phyloP scores from a whole-genome alignment of 306 rosid genomes.

The Luffa aegyptiaca region DNA sequence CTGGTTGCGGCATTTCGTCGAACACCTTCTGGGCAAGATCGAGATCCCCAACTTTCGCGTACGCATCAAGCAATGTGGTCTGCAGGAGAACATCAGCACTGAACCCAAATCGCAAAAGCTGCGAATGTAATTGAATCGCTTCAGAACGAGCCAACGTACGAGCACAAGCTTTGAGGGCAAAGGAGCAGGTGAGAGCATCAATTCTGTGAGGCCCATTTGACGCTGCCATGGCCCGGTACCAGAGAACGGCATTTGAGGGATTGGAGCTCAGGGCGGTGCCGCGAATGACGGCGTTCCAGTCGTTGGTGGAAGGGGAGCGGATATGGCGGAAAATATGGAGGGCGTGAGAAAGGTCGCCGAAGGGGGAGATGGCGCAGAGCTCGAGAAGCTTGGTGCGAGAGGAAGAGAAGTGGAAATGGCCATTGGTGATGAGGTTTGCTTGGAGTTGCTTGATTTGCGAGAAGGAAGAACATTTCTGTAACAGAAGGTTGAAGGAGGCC shows the following conservation, averaged over 20 bases:
- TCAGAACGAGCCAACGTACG: conserved; percentile 57
- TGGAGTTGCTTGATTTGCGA: conserved; percentile 58
- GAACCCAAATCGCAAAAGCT: conserved; percentile 46
- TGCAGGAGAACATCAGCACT: conserved; percentile 34
- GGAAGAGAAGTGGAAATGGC: conserved; percentile 45
- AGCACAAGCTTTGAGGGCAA: conserved; percentile 73
- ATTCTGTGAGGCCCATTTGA: conserved; percentile 25
- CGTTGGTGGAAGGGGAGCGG: conserved; percentile 50
- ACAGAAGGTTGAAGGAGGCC: conserved; percentile 28
- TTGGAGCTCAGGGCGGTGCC: conserved; percentile 62
- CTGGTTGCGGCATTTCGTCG: conserved; percentile 53
- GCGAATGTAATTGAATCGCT: conserved; percentile 63
- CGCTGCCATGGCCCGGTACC: conserved; percentile 43
- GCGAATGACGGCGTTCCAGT: conserved; percentile 73
- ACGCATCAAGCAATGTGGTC: conserved; percentile 72
- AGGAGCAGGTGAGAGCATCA: conserved; percentile 80
- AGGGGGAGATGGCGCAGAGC: conserved; percentile 51
- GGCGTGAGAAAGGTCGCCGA: conserved; percentile 52
- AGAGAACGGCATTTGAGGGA: conserved; percentile 54
- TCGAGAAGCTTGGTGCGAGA: conserved; percentile 59
- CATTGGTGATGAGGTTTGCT: conserved; percentile 49
- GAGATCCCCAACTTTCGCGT: conserved; percentile 53
- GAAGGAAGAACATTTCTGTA: conserved; percentile 54
- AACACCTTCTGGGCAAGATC: conserved; percentile 59
- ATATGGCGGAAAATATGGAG: conserved; percentile 34